Evolutionary conservation across 768 basidiomycete species (phyloP).

Genomic region (Suillus placidus): DNA sequence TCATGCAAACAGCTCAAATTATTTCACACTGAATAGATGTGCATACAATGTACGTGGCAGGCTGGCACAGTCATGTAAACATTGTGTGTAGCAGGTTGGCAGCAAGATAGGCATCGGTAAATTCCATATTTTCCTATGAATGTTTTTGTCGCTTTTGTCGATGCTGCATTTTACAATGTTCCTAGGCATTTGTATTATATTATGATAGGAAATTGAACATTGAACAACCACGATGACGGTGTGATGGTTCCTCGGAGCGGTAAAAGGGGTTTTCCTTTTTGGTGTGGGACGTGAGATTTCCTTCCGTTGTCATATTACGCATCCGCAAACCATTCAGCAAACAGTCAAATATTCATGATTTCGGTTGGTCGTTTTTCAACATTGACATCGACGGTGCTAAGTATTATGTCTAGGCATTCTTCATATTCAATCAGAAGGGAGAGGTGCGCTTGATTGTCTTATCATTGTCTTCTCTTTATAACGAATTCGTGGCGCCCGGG

Average conservation of each 20-base stretch:
- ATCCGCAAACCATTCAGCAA: constrained; percentile 1
- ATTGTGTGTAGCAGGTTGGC: neutral
- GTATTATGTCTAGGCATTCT: constrained; percentile 76
- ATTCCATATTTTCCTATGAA: neutral
- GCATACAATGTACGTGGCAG: neutral
- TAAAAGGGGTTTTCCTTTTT: neutral
- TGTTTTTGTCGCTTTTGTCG: neutral
- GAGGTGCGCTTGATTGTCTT: constrained; percentile 63
- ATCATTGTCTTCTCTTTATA: constrained; percentile 10
- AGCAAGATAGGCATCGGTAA: neutral
- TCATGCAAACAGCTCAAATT: neutral
- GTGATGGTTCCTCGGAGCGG: neutral
- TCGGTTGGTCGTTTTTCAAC: constrained; percentile 40
- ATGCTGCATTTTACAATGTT: neutral
- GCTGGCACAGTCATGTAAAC: neutral
- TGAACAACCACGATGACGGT: neutral
- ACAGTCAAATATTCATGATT: constrained; percentile 39
- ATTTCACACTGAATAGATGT: neutral
- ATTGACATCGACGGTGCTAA: constrained; percentile 2
- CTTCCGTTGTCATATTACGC: neutral
- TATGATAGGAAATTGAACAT: neutral
- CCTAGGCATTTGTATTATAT: neutral
- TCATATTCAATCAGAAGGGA: constrained; percentile 99
- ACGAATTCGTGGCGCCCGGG: constrained; percentile 44
- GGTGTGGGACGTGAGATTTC: neutral